A percentile compares a stretch with the other conserved stretches of the same genome.
Evolutionary conservation across 805 yeast species (phyloP).

Genomic region (Metschnikowia peoriensis): DNA sequence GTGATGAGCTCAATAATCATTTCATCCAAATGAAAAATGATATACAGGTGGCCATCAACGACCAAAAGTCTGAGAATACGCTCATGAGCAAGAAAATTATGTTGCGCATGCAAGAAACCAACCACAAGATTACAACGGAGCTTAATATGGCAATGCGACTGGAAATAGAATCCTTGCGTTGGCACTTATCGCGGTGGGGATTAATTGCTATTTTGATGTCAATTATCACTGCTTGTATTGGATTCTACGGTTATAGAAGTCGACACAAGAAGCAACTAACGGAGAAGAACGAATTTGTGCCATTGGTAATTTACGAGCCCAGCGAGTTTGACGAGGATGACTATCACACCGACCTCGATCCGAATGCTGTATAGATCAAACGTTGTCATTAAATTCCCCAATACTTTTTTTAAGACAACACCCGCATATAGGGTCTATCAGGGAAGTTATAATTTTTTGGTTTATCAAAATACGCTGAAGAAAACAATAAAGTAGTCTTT

Average conservation of each 20-base stretch:
- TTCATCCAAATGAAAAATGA: constrained; percentile 64
- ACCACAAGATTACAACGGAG: constrained; percentile 80
- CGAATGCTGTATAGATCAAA: constrained; percentile 14
- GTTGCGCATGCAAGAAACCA: constrained; percentile 73
- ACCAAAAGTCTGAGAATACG: constrained; percentile 82
- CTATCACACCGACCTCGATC: constrained; percentile 54
- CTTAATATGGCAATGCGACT: constrained; percentile 79
- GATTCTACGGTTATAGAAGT: constrained; percentile 49
- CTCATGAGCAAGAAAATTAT: constrained; percentile 66
- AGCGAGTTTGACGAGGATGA: constrained; percentile 55
- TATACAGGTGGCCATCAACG: constrained; percentile 77
- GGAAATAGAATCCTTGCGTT: constrained; percentile 82
- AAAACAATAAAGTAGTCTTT: no score
- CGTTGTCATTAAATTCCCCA: not conserved
- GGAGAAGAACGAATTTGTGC: constrained; percentile 35
- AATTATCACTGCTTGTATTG: constrained; percentile 51
- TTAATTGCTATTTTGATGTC: constrained; percentile 68
- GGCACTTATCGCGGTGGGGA: constrained; percentile 93
- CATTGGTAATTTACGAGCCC: constrained; percentile 43
- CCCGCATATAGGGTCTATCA: not conserved
- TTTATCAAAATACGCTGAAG: no score
- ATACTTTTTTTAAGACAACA: not conserved
- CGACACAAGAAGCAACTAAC: constrained; percentile 24
- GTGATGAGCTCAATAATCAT: constrained; percentile 71
- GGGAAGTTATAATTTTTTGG: not conserved